These are phyloP conservation scores for Fomitopsis betulina DNA, from an alignment of 1,284 basidiomycete genomes.

Conservation along the genomic window DNA sequence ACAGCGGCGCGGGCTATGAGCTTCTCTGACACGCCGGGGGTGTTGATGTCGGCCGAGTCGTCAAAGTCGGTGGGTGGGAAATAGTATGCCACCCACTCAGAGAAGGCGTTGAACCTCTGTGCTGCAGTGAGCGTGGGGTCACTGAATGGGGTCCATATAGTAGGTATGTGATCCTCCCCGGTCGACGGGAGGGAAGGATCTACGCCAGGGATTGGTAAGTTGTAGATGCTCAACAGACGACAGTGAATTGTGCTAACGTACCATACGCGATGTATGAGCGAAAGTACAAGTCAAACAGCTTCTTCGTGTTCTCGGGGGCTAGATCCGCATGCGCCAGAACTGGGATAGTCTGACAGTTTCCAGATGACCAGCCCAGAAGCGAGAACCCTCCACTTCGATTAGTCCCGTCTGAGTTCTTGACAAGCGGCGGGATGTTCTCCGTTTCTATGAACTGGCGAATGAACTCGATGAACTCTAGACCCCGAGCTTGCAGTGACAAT, in stretches of 20 bases:
- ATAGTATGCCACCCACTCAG: constrained; percentile 12
- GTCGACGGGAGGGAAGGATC: constrained; percentile 2
- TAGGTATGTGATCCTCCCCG: background rate
- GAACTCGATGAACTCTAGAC: constrained; percentile 7
- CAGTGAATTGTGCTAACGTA: background rate
- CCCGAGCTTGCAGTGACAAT: constrained; percentile 7
- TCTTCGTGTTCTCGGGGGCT: constrained; percentile 2
- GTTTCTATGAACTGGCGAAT: constrained; percentile 8
- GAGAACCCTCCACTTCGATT: constrained; percentile 4
- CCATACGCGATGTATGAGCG: constrained; percentile 9
- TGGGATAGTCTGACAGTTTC: constrained; percentile 5
- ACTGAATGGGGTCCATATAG: constrained; percentile 1
- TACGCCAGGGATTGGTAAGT: background rate
- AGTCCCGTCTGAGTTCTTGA: background rate
- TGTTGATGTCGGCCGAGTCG: constrained; percentile 1
- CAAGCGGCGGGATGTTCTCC: constrained; percentile 7
- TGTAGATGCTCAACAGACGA: background rate
- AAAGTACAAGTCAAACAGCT: constrained; percentile 6
- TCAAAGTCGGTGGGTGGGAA: constrained; percentile 10
- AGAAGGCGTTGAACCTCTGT: constrained; percentile 7
- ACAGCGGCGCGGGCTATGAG: background rate
- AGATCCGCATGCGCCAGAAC: constrained; percentile 7
- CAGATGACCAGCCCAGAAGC: constrained; percentile 11
- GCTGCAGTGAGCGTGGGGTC: constrained; percentile 5
- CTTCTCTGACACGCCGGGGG: background rate